These are phyloP conservation scores for Diutina sp. DNA, from an alignment of 1,139 yeast genomes.

Conservation along the genomic window DNA sequence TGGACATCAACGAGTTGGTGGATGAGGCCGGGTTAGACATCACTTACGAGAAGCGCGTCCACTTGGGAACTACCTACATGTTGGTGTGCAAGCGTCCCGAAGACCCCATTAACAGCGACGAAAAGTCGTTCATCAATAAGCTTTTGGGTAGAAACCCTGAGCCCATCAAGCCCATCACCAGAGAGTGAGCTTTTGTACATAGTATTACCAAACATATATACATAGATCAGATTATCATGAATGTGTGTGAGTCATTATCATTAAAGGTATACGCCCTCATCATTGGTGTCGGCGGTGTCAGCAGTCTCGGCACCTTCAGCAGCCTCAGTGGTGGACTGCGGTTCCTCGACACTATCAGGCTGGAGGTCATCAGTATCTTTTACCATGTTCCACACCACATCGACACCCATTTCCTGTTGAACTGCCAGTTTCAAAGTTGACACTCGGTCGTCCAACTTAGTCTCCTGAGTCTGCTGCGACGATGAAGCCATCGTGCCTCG, in stretches of 20 bases:
- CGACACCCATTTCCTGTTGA: not conserved
- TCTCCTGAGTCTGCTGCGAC: not conserved
- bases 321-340: constrained; percentile 4
- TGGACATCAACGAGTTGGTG: constrained; percentile 78
- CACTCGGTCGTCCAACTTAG: not conserved
- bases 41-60: constrained; percentile 66
- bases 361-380: not conserved
- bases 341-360: constrained; percentile 2
- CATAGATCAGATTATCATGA: not conserved
- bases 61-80: constrained; percentile 92
- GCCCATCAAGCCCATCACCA: not conserved
- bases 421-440: not conserved
- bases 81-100: constrained; percentile 62
- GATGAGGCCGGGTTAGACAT: constrained; percentile 78
- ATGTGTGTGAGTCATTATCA: constrained; percentile 5
- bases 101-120: constrained; percentile 35
- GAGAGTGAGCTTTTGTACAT: not conserved
- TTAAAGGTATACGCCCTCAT: constrained; percentile 1
- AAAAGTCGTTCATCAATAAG: constrained; percentile 30
- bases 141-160: not conserved
- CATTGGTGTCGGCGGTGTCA: not conserved
- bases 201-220: not conserved
- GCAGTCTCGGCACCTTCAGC: constrained; percentile 4
- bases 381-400: not conserved
- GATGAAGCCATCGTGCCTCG: constrained; percentile 13